Evolutionary conservation across 192 early-diverging fungal genomes (phyloP).

Genomic region (Kappamyces sp.): DNA sequence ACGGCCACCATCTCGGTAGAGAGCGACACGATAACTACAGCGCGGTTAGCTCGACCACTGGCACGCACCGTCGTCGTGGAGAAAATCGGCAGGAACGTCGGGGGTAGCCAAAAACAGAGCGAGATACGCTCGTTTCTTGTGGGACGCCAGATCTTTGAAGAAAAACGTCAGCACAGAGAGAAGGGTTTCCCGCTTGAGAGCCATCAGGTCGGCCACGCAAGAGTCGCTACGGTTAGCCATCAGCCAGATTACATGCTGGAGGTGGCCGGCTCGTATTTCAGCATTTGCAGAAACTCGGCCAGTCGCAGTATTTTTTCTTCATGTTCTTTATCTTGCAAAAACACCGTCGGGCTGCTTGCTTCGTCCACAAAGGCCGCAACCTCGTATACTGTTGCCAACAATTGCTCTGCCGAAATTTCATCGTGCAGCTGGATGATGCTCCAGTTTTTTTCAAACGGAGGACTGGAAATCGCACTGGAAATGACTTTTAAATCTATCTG

Average conservation of each 20-base stretch:
- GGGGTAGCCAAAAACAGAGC: conserved; percentile 42
- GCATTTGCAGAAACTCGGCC: conserved; percentile 38
- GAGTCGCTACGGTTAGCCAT: not conserved
- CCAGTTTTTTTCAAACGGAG: conserved; percentile 40
- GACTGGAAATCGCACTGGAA: conserved; percentile 22
- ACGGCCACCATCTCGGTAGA: conserved; percentile 34
- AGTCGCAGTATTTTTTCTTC: conserved; percentile 42
- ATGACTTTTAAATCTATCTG: conserved; percentile 33
- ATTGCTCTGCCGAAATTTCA: conserved; percentile 36
- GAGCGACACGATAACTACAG: conserved; percentile 41
- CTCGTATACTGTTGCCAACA: conserved; percentile 27
- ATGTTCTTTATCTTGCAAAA: conserved; percentile 27
- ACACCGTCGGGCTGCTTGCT: conserved; percentile 4
- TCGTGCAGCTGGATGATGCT: conserved; percentile 52
- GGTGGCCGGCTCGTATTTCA: conserved; percentile 41
- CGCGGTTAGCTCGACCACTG: not conserved
- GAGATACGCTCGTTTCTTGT: conserved; percentile 55
- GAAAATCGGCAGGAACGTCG: conserved; percentile 49
- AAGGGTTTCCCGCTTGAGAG: conserved; percentile 16
- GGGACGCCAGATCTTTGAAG: conserved; percentile 37
- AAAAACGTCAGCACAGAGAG: conserved; percentile 40
- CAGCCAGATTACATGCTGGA: not conserved
- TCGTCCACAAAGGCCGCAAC: conserved; percentile 9
- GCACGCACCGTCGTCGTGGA: conserved; percentile 43
- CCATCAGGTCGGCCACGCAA: not conserved